These are phyloP conservation scores for Penicillium psychrofluorescens DNA, from an alignment of 495 filamentous ascomycete genomes.

Conservation along the genomic window DNA sequence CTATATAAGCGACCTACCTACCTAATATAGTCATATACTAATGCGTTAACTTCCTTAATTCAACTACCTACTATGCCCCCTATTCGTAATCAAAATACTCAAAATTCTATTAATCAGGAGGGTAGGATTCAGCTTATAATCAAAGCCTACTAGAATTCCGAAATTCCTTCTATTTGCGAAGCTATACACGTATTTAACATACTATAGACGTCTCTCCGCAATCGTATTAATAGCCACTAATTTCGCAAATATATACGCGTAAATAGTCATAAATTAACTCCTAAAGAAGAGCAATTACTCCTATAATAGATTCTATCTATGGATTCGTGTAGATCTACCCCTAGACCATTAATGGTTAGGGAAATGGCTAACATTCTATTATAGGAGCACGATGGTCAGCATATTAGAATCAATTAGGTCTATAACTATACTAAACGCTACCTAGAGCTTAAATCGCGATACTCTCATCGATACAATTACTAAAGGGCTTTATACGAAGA, in stretches of 20 bases:
- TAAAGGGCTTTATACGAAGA: too few relatives aligned
- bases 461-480: too few relatives aligned
- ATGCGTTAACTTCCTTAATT: neutral
- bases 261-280: neutral
- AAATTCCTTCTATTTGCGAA: neutral
- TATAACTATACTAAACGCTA: too few relatives aligned
- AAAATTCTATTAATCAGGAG: constrained; percentile 1
- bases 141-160: constrained; percentile 7
- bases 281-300: too few relatives aligned
- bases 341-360: too few relatives aligned
- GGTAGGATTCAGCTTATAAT: constrained; percentile 7
- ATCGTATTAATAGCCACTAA: neutral
- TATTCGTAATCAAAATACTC: neutral
- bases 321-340: too few relatives aligned
- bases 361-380: too few relatives aligned
- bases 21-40: neutral
- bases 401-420: too few relatives aligned
- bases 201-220: neutral
- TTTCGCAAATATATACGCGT: neutral
- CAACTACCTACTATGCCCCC: constrained; percentile 1
- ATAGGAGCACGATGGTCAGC: too few relatives aligned
- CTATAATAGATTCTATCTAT: too few relatives aligned
- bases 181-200: neutral
- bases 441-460: too few relatives aligned
- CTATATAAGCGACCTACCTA: too few relatives aligned